Evolutionary conservation across 257 asterid genomes (phyloP), one percentile per base, ranked within the genome.

Genomic region (Przewalskia tangutica): DNA sequence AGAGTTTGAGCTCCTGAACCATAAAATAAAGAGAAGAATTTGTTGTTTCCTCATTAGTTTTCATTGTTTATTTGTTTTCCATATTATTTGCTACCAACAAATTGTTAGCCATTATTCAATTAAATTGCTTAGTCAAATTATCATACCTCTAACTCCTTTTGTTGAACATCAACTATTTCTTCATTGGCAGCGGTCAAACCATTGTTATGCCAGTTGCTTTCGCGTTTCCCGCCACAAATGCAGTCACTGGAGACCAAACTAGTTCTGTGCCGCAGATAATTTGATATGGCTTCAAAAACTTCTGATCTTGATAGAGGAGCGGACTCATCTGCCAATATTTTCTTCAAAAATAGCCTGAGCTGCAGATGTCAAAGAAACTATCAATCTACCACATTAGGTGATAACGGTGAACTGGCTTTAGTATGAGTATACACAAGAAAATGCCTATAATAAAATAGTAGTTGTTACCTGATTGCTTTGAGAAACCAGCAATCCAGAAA

Each of bases 401-500:
- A 17, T 54, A 83, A 20, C 1, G 50, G 10, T n/a, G 42, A 9
- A 63, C 42, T 73, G 38, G 40, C 42, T 8, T 58, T 78, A 17
- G n/a, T 10, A 16, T 6, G 42, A 58, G 42, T 40, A 8, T 2
- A 59, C 16, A 11, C 18, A 10, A 7, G 56, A 12, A 78, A 38
- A 58, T 0, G 9, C 2, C 58, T 7, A 75, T 44, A 81, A 46
- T 14, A 4, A 64, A 38, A 27, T 17, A 27, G 73, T 18, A 55
- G 78, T 4, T 2, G 77, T 71, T 87, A 93, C 98, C 98, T 92
- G 97, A 86, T 89, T 88, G 84, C 98, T 89, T 84, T 91, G 93
- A 81, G 97, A 89, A 53, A 84, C 87, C 88, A 91, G 82, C 84
- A 90, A 81, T 48, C 91, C 86, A 3, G 98, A 86, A 86, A 94